A percentile compares a stretch with the other conserved stretches of the same genome.
These are phyloP conservation scores for Penicillium sp. DNA, from an alignment of 2,329 filamentous ascomycete genomes.

Conservation along the genomic window DNA sequence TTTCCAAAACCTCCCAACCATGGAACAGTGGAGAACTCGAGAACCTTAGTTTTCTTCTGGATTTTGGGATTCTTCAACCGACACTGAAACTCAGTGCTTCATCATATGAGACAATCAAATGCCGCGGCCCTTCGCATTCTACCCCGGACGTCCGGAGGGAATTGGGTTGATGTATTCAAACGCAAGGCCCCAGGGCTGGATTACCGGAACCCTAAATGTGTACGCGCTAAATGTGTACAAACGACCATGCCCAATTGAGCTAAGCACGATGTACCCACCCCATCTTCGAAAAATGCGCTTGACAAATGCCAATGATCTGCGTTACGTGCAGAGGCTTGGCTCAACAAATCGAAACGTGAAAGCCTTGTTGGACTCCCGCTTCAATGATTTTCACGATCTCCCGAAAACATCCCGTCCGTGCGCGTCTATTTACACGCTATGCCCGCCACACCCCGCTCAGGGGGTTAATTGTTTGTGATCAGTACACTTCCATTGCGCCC, in stretches of 20 bases:
- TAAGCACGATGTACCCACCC: no score
- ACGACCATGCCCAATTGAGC: no score
- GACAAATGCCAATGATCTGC: neutral
- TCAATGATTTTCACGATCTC: neutral
- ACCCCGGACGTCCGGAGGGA: no score
- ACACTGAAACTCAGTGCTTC: neutral
- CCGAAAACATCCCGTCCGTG: constrained; percentile 5
- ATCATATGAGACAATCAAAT: neutral
- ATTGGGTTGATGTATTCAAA: neutral
- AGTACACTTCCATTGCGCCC: neutral
- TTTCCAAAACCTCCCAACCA: neutral
- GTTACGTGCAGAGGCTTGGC: neutral
- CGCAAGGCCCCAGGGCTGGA: neutral
- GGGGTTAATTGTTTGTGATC: neutral
- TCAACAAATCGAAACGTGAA: neutral
- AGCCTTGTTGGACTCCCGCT: neutral
- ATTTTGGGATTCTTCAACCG: neutral
- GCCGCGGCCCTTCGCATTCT: neutral
- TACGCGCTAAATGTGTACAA: neutral
- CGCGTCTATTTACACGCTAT: constrained; percentile 8
- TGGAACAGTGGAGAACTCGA: neutral
- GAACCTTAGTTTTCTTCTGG: no score
- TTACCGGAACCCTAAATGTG: neutral
- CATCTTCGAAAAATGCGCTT: neutral
- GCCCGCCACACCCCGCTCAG: neutral